A percentile compares a stretch with the other conserved stretches of the same genome.
phyloP scores from a whole-genome alignment of 2,329 filamentous ascomycete genomes.

The Microdochium nivale region DNA sequence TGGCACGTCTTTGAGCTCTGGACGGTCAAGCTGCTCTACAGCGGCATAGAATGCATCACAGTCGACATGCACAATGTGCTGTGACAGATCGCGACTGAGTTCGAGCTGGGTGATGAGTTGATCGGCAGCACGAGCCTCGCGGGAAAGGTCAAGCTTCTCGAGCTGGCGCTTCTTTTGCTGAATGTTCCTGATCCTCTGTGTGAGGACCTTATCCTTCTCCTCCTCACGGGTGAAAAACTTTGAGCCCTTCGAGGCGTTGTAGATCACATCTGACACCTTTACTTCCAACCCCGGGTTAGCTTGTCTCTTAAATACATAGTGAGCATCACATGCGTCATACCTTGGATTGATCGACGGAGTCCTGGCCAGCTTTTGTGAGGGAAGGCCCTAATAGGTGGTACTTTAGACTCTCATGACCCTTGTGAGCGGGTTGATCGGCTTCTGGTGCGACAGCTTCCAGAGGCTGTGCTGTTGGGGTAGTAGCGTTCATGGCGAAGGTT shows the following conservation, averaged over 20 bases:
- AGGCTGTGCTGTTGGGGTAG: not conserved
- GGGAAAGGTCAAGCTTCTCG: constrained; percentile 65
- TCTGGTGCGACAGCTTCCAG: not conserved
- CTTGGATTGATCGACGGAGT: constrained; percentile 85
- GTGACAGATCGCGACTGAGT: constrained; percentile 67
- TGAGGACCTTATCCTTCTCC: constrained; percentile 69
- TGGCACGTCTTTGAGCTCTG: constrained; percentile 76
- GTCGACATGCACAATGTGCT: constrained; percentile 84
- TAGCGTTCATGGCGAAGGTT: not conserved
- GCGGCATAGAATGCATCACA: constrained; percentile 98
- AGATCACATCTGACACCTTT: constrained; percentile 89
- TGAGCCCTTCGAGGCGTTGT: constrained; percentile 90
- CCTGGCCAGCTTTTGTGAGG: constrained; percentile 87
- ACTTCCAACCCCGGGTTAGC: too few species aligned
- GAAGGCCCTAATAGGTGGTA: constrained; percentile 87
- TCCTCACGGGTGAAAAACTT: constrained; percentile 95
- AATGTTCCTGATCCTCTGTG: constrained; percentile 76
- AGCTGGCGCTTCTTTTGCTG: constrained; percentile 66
- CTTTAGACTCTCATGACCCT: constrained; percentile 58
- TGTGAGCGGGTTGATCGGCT: not conserved
- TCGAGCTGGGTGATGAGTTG: constrained; percentile 76
- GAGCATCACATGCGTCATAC: constrained; percentile 31
- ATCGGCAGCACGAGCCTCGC: constrained; percentile 69
- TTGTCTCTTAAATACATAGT: too few species aligned
- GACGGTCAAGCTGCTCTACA: constrained; percentile 76